Evolutionary conservation across 2,329 filamentous ascomycete species (phyloP), one percentile per base, ranked within the genome.

Genomic region (Hymenoscyphus occultus): DNA sequence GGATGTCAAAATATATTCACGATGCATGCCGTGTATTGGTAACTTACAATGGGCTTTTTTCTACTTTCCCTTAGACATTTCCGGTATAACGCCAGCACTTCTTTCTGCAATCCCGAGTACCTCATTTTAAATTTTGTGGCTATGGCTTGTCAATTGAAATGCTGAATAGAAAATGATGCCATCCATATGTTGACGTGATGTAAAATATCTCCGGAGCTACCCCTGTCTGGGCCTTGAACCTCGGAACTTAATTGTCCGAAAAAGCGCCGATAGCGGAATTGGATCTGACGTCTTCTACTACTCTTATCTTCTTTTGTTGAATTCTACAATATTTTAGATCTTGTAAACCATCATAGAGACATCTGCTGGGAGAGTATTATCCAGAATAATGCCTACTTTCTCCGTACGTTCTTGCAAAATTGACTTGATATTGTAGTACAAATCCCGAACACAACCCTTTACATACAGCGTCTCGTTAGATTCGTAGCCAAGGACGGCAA

Each of bases 51-150:
- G 60, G 93, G 92, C 77, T 99, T 98, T 74, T 88, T 89, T 66
- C 89, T 86, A 65, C 90, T 88, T 74, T 91, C 91, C 66, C 93
- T 86, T 32, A 99, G 81, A 73, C 94, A 98, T 75, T 87, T 86
- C 65, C 94, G 88, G 77, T 98, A 99, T 14, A 99, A 85, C 40
- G 87, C 83, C 61, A 98, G 78, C 3, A 97, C 94, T 74, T 97
- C 92, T 73, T 86, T 89, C 76, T 98, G 94, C n/a, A 98, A 82
- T 42, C 95, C 95, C 7, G 93, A 96, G 32, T 93, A 81, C 72
- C 87, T 84, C 80, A 80, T 80, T 40, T 64, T 71, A 22, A 6
- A 32, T 5, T 48, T 19, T 31, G 59, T 56, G 39, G 31, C 35
- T 13, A n/a, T 14, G 48, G 32, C 14, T 22, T 35, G 32, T 62